Evolutionary conservation across 1,284 basidiomycete species (phyloP).

Genomic region (Cryptococcus wingfieldii): DNA sequence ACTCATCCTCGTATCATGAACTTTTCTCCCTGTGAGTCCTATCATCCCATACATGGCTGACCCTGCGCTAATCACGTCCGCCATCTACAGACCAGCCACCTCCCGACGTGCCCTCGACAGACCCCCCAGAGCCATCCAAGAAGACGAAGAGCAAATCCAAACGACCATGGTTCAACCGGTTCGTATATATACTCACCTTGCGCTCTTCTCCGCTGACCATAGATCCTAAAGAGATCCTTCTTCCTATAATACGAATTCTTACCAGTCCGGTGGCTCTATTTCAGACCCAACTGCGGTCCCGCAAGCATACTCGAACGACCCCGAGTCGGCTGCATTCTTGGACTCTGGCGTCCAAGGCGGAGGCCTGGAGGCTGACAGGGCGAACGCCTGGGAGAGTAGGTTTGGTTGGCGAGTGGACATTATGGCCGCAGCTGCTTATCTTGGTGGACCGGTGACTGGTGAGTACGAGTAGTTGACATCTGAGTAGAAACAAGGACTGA

Average conservation of each 20-base stretch:
- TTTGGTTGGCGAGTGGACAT: conserved; percentile 67
- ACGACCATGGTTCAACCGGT: conserved; percentile 60
- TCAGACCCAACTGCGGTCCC: conserved; percentile 40
- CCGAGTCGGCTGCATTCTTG: conserved; percentile 50
- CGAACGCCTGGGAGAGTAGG: conserved; percentile 67
- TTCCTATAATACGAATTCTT: conserved; percentile 45
- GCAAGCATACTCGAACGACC: conserved; percentile 41
- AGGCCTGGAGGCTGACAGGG: conserved; percentile 52
- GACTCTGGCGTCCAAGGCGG: conserved; percentile 29
- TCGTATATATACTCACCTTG: conserved; percentile 47
- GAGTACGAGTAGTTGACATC: conserved; percentile 49
- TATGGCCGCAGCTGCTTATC: conserved; percentile 63
- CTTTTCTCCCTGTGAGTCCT: conserved; percentile 34
- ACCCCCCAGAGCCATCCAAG: conserved; percentile 26
- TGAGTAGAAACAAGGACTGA: background rate
- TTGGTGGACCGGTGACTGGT: conserved; percentile 72
- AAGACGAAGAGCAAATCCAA: conserved; percentile 44
- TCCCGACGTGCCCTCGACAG: conserved; percentile 41
- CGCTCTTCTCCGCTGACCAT: background rate
- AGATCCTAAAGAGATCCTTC: conserved; percentile 33
- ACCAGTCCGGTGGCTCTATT: conserved; percentile 60
- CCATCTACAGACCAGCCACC: conserved; percentile 44
- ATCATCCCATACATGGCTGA: background rate
- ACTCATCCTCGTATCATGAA: conserved; percentile 9
- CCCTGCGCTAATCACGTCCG: background rate